Evolutionary conservation across 2,329 filamentous ascomycete genomes (phyloP).

Genomic region (Rhytidhysteron rufulum): DNA sequence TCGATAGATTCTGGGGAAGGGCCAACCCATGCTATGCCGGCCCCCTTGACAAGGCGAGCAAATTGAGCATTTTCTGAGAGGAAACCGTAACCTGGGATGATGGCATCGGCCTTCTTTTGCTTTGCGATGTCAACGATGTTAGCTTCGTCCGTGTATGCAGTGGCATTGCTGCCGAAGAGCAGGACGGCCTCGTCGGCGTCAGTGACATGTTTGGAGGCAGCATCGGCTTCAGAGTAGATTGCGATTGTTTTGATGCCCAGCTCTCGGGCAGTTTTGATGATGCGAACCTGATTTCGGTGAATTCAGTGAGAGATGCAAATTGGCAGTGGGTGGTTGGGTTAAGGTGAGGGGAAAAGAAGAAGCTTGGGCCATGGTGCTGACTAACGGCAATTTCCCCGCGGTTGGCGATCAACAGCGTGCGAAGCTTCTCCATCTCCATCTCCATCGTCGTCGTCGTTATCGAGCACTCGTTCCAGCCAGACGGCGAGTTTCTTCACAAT

Average conservation of each 20-base stretch:
- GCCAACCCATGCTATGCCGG: constrained; percentile 58
- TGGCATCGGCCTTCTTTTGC: constrained; percentile 48
- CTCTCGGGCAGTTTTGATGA: constrained; percentile 49
- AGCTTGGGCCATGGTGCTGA: too few relatives aligned
- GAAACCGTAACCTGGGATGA: constrained; percentile 67
- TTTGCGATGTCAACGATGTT: constrained; percentile 52
- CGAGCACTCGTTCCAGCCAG: too few relatives aligned
- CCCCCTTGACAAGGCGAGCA: constrained; percentile 49
- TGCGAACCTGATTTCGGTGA: constrained; percentile 46
- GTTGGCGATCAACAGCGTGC: constrained; percentile 56
- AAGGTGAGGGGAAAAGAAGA: neutral
- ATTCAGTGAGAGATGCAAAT: neutral
- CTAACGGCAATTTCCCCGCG: constrained; percentile 54
- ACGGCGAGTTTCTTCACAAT: too few relatives aligned
- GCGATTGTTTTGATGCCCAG: constrained; percentile 52
- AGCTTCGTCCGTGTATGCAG: constrained; percentile 48
- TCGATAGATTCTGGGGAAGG: constrained; percentile 53
- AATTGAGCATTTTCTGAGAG: constrained; percentile 62
- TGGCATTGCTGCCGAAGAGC: constrained; percentile 46
- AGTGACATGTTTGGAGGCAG: constrained; percentile 51
- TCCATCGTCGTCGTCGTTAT: too few relatives aligned
- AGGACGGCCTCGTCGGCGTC: constrained; percentile 52
- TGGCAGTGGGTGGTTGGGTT: neutral
- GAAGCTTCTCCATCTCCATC: constrained; percentile 40
- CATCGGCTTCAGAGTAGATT: constrained; percentile 57